Conservation (phyloP, 192 early-diverging fungal species). For the Allomyces macrogynus region DNA sequence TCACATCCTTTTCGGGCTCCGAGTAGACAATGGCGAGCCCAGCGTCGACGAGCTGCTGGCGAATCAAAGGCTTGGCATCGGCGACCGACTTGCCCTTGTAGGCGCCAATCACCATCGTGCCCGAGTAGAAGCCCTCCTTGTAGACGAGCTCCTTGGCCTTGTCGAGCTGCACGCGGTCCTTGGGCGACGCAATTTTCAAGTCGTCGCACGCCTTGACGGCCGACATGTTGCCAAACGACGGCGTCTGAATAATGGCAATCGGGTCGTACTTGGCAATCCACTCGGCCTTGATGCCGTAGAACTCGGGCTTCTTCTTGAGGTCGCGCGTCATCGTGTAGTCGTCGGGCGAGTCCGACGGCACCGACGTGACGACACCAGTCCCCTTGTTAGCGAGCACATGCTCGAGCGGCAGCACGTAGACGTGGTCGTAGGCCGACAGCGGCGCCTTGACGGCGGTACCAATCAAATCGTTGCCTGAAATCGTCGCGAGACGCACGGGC, state of each 20-base stretch:
- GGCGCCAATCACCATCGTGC: conserved; percentile 66
- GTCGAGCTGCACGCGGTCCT: conserved; percentile 80
- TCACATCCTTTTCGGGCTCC: conserved; percentile 85
- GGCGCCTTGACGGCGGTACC: conserved; percentile 83
- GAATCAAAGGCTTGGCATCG: conserved; percentile 74
- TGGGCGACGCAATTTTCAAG: conserved; percentile 90
- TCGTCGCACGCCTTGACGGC: conserved; percentile 68
- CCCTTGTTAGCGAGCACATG: conserved; percentile 87
- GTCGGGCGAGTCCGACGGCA: conserved; percentile 96
- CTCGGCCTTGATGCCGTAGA: conserved; percentile 67
- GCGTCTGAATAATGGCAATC: conserved; percentile 68
- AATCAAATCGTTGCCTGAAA: conserved; percentile 59
- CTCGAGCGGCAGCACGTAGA: conserved; percentile 95
- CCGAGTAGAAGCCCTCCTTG: conserved; percentile 95
- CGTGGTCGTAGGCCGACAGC: conserved; percentile 46
- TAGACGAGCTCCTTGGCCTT: conserved; percentile 86
- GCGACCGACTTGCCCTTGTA: conserved; percentile 64
- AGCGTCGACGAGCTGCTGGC: conserved; percentile 44
- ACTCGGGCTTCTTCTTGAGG: conserved; percentile 80
- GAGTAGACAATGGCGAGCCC: conserved; percentile 69
- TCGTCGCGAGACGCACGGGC: conserved; percentile 43
- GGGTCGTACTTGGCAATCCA: conserved; percentile 76
- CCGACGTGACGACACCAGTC: conserved; percentile 95
- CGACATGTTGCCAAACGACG: conserved; percentile 62
- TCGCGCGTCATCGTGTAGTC: conserved; percentile 83